phyloP scores from a whole-genome alignment of 192 early-diverging fungal genomes.

The Podila verticillata region DNA sequence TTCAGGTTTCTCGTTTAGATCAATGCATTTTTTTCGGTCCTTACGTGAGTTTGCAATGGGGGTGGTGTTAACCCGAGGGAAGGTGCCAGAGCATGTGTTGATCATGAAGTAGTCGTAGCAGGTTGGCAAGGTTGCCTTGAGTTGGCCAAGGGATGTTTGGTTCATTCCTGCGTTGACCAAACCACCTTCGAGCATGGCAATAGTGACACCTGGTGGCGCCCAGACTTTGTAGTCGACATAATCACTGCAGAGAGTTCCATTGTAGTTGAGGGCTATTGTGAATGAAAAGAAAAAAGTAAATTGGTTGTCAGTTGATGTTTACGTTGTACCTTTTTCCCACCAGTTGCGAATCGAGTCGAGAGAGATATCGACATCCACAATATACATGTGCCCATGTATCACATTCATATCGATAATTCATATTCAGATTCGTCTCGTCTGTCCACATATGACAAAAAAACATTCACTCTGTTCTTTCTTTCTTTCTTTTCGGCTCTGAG shows the following conservation, averaged over 20 bases:
- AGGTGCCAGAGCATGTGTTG: constrained; percentile 22
- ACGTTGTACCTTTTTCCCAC: not conserved
- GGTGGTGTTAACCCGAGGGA: constrained; percentile 19
- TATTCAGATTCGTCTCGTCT: too few species aligned
- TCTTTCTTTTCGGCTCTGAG: too few species aligned
- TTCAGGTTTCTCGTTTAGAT: not conserved
- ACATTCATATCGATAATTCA: too few species aligned
- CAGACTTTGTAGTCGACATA: constrained; percentile 34
- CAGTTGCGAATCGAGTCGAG: not conserved
- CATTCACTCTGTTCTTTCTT: too few species aligned
- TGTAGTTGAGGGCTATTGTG: constrained; percentile 16
- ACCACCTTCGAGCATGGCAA: constrained; percentile 7
- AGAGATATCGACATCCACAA: not conserved
- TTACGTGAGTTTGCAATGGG: not conserved
- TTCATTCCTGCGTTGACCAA: not conserved
- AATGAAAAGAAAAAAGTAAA: not conserved
- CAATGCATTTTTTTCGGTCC: not conserved
- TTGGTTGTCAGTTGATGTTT: not conserved
- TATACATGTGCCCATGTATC: too few species aligned
- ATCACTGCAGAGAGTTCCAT: constrained; percentile 19
- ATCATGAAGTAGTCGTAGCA: constrained; percentile 24
- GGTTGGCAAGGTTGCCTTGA: not conserved
- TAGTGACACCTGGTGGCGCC: constrained; percentile 5
- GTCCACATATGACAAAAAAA: too few species aligned
- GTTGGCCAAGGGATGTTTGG: not conserved